A percentile compares a stretch with the other conserved stretches of the same genome.
Conservation (phyloP, 306 rosid species). For the Myrica gale region DNA sequence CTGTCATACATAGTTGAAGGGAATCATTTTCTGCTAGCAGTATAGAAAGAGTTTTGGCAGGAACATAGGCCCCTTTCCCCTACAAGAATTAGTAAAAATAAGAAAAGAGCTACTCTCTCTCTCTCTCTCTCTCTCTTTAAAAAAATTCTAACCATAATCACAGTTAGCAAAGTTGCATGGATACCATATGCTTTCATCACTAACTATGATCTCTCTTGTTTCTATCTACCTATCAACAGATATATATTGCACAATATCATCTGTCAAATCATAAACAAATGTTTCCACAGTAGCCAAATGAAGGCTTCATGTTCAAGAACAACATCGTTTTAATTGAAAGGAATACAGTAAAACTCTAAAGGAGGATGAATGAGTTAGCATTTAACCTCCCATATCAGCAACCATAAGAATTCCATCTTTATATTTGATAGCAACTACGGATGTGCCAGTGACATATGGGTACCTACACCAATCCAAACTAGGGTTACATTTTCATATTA, state of each 20-base stretch:
- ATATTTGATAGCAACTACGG: constrained; percentile 87
- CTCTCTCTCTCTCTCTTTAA: too few species aligned
- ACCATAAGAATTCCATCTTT: constrained; percentile 95
- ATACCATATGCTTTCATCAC: too few species aligned
- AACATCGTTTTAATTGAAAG: background rate
- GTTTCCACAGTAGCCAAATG: background rate
- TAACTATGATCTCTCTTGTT: too few species aligned
- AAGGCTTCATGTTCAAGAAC: background rate
- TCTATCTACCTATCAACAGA: too few species aligned
- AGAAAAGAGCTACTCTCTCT: too few species aligned
- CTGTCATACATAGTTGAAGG: background rate
- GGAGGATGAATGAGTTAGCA: constrained; percentile 1
- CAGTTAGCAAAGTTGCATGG: too few species aligned
- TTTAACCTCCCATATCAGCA: constrained; percentile 90
- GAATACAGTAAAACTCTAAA: background rate
- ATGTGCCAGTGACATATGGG: constrained; percentile 90
- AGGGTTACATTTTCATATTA: constrained; percentile 3
- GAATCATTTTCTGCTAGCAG: background rate
- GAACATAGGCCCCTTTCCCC: background rate
- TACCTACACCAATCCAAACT: constrained; percentile 44
- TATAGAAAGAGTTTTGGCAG: background rate
- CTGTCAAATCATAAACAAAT: background rate
- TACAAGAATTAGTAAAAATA: too few species aligned
- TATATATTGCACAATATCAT: too few species aligned
- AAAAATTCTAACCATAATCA: too few species aligned